A percentile compares a stretch with the other conserved stretches of the same genome.
Evolutionary conservation across 2,329 filamentous ascomycete species (phyloP).

Genomic region (Aspergillus intermedius): DNA sequence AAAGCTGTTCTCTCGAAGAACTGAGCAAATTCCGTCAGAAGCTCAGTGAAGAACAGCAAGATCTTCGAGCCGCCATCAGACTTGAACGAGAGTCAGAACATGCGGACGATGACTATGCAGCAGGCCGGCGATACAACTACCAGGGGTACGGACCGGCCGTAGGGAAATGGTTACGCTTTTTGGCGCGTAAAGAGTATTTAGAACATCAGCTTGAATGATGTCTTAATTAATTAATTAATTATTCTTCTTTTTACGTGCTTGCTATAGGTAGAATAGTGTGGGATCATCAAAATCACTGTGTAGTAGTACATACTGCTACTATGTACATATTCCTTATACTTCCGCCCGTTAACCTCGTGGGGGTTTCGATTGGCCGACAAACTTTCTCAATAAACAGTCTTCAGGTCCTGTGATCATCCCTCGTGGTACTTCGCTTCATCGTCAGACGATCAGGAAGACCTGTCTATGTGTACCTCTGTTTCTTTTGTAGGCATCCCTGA

Average conservation of each 20-base stretch:
- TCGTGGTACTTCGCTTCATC: too few relatives aligned
- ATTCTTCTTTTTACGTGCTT: background rate
- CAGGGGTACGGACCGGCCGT: slow-evolving; percentile 50
- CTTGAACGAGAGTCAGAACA: slow-evolving; percentile 35
- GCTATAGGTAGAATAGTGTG: background rate
- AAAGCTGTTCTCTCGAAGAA: slow-evolving; percentile 17
- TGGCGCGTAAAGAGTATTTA: slow-evolving; percentile 62
- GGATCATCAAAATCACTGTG: background rate
- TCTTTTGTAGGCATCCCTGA: too few relatives aligned
- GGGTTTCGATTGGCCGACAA: slow-evolving; percentile 13
- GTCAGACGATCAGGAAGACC: background rate
- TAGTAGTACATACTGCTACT: background rate
- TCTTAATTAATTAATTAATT: background rate
- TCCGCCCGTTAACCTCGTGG: background rate
- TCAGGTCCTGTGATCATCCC: too few relatives aligned
- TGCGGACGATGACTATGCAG: slow-evolving; percentile 36
- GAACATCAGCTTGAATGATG: slow-evolving; percentile 15
- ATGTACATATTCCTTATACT: background rate
- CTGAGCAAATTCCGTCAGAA: slow-evolving; percentile 25
- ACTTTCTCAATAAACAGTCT: background rate
- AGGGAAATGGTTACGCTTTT: slow-evolving; percentile 60
- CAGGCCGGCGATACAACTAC: slow-evolving; percentile 53
- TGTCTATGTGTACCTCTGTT: background rate
- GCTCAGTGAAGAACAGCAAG: slow-evolving; percentile 25
- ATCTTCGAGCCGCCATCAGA: slow-evolving; percentile 29